phyloP scores from a whole-genome alignment of 257 asterid genomes.

The Parsonsia alboflavescens region DNA sequence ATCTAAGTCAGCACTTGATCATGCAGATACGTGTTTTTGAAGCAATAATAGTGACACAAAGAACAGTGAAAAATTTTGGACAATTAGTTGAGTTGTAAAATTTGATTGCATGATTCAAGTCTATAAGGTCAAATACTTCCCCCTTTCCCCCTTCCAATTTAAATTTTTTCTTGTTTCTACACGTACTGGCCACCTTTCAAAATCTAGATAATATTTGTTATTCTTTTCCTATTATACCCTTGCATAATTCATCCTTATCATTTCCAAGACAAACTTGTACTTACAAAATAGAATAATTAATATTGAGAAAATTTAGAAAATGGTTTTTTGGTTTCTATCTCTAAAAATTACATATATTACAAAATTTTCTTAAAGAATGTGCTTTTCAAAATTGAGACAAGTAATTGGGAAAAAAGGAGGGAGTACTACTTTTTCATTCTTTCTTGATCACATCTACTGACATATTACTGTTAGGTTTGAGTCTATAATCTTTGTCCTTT shows the following conservation, averaged over 20 bases:
- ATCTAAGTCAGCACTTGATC: not conserved
- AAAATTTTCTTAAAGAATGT: no score
- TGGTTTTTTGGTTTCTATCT: no score
- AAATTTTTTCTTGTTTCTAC: not conserved
- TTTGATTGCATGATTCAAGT: not conserved
- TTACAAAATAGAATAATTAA: no score
- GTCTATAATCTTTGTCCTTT: not conserved
- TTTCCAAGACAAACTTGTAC: no score
- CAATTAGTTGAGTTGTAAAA: not conserved
- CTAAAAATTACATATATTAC: no score
- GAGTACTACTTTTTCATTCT: not conserved
- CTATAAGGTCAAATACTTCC: not conserved
- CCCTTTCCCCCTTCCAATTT: no score
- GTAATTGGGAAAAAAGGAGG: no score
- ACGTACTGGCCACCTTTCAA: no score
- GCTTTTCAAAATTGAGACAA: no score
- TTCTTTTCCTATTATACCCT: not conserved
- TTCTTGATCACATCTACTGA: not conserved
- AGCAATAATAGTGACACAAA: not conserved
- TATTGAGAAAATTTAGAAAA: no score
- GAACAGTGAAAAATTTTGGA: not conserved
- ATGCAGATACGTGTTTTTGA: not conserved
- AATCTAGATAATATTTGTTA: no score
- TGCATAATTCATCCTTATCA: not conserved
- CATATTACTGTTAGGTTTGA: not conserved